Base-by-base conservation (phyloP, 1,139 yeast genomes). In the Chernovozyma aurita region DNA sequence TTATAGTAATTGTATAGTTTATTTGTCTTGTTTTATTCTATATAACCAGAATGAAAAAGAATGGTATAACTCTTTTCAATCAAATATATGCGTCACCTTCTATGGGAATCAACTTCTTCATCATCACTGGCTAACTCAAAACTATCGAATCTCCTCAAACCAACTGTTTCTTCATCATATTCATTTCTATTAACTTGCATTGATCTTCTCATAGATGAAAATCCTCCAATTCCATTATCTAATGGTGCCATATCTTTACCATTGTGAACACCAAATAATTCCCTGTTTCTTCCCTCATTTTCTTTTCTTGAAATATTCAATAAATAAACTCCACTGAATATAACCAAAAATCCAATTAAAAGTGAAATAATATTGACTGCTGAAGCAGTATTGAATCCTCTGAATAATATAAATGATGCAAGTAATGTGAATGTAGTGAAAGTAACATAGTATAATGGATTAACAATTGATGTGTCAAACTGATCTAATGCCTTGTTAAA, bases 401-500 rank as follows among this genome's bases (percentile, higher is more conserved):
- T 74, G 63, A 87, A 88, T 40, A 87, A 67, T 45, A 88, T 83
- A 57, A 88, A 88, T 26, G 95, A 85, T 1, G 97, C 96, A 38
- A 77, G 71, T 48, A 87, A 70, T 0, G 96, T 88, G 39, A 85
- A 86, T 1, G 96, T 87, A 28, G 97, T 87, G 62, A 87, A 88
- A 0, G 95, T 82, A 38, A 87, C 97, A 53, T 88, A 87, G 63
- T 87, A 87, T 43, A 87, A 68, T 24, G 96, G 96, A 58, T 88
- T 87, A 39, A 87, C 96, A 46, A 88, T 85, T 1, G 95, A 85
- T 3, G 96, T 87, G 55, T 87, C 96, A 52, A 86, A 87, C 58
- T 85, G 95, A 50, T 90, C 96, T 52, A 87, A 71, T 0, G 96
- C 96, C 64, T 86, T 87, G 70, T 87, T 87, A 70, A 87, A 86